Percentiles rank a stretch among this genome's conserved stretches.
These are phyloP conservation scores for Fusarium heterosporum DNA, from an alignment of 2,329 filamentous ascomycete species.

Conservation along the genomic window DNA sequence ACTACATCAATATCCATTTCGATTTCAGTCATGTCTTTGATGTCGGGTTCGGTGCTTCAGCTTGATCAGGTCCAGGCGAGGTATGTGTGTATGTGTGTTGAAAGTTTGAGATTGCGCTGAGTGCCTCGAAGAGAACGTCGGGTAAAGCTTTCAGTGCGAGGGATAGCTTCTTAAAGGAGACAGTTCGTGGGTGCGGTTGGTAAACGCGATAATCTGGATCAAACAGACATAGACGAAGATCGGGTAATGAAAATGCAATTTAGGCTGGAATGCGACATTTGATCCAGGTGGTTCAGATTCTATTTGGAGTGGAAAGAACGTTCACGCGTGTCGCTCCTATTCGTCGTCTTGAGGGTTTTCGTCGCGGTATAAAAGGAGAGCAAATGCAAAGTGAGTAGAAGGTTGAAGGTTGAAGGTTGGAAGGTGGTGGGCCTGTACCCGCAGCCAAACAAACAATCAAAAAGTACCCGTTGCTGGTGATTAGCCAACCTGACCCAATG, in stretches of 20 bases:
- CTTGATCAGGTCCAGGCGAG: neutral
- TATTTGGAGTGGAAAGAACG: neutral
- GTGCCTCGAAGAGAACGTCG: neutral
- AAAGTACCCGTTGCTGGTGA: slow-evolving; percentile 18
- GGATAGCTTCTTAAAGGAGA: neutral
- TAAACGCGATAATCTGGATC: slow-evolving; percentile 32
- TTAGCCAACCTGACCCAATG: slow-evolving; percentile 19
- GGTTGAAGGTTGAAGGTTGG: slow-evolving; percentile 21
- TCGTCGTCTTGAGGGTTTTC: neutral
- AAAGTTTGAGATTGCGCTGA: neutral
- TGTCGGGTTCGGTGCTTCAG: neutral
- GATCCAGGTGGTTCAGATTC: slow-evolving; percentile 19
- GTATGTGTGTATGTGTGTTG: too few species aligned
- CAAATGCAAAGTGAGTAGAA: slow-evolving; percentile 1
- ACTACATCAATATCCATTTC: slow-evolving; percentile 51
- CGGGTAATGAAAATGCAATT: slow-evolving; percentile 24
- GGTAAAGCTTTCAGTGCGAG: neutral
- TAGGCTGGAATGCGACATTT: slow-evolving; percentile 45
- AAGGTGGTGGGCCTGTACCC: neutral
- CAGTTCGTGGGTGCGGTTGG: slow-evolving; percentile 3
- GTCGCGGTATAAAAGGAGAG: neutral
- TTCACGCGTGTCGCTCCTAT: slow-evolving; percentile 6
- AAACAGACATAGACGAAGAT: slow-evolving; percentile 28
- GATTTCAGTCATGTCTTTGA: slow-evolving; percentile 45
- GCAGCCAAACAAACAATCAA: slow-evolving; percentile 17